Conservation (phyloP, 352 stramenopile species). For the Plasmopara viticola region DNA sequence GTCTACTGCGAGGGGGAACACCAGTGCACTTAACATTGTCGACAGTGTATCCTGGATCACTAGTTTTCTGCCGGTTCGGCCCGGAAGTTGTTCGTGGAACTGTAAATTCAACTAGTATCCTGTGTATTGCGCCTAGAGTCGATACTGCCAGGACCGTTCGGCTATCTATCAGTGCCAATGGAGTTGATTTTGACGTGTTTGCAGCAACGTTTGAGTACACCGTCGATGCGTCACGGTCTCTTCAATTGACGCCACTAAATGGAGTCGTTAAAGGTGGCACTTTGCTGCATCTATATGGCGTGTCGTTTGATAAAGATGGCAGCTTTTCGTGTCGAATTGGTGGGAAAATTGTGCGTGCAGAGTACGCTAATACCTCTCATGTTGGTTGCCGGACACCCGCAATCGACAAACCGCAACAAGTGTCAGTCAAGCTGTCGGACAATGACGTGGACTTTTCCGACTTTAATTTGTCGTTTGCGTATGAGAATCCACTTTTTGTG, state of each 20-base stretch:
- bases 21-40: slow-evolving; percentile 33
- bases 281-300: slow-evolving; percentile 38
- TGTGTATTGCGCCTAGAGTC: slow-evolving; percentile 21
- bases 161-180: slow-evolving; percentile 41
- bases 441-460: slow-evolving; percentile 49
- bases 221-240: slow-evolving; percentile 14
- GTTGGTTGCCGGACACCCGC: slow-evolving; percentile 51
- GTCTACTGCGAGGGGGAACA: slow-evolving; percentile 52
- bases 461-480: slow-evolving; percentile 50
- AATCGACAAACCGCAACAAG: slow-evolving; percentile 19
- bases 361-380: slow-evolving; percentile 47
- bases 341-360: slow-evolving; percentile 29
- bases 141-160: slow-evolving; percentile 8
- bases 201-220: slow-evolving; percentile 42
- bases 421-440: slow-evolving; percentile 41
- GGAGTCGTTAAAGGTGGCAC: slow-evolving; percentile 49
- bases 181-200: slow-evolving; percentile 44
- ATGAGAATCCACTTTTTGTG: slow-evolving; percentile 43
- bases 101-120: slow-evolving; percentile 17
- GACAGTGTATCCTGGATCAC: slow-evolving; percentile 12
- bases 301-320: slow-evolving; percentile 19
- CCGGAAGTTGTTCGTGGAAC: slow-evolving; percentile 25
- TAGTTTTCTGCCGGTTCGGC: slow-evolving; percentile 57
- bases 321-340: slow-evolving; percentile 55
- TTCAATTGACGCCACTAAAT: slow-evolving; percentile 33